phyloP scores from a whole-genome alignment of 1,139 yeast species.

The Trichomonascaceae sp. region DNA sequence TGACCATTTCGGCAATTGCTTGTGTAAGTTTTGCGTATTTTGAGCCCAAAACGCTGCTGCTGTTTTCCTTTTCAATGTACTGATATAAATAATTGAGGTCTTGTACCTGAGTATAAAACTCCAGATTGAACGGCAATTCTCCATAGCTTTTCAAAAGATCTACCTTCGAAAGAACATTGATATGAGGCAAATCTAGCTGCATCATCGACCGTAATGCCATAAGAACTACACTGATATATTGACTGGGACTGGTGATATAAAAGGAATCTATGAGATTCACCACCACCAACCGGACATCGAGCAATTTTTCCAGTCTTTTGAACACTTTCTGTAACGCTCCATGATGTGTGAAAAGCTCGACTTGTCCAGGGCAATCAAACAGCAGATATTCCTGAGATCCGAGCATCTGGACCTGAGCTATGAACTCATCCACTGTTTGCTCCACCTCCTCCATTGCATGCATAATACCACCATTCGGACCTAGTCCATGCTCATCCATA shows the following conservation, averaged over 20 bases:
- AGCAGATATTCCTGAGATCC: constrained; percentile 64
- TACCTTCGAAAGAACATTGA: constrained; percentile 85
- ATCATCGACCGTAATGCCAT: constrained; percentile 88
- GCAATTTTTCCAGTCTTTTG: constrained; percentile 56
- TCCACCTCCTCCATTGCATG: constrained; percentile 69
- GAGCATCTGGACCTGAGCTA: constrained; percentile 51
- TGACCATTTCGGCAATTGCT: constrained; percentile 74
- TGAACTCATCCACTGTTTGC: constrained; percentile 51
- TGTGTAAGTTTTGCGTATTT: constrained; percentile 66
- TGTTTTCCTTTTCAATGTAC: constrained; percentile 56
- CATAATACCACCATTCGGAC: constrained; percentile 95
- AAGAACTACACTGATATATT: constrained; percentile 77
- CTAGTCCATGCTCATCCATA: constrained; percentile 74
- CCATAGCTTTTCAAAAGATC: constrained; percentile 72
- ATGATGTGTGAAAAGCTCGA: constrained; percentile 89
- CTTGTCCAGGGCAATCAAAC: constrained; percentile 98
- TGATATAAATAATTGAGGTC: constrained; percentile 69
- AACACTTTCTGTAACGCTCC: constrained; percentile 74
- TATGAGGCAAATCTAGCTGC: constrained; percentile 85
- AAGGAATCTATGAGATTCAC: constrained; percentile 84
- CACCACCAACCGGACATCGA: constrained; percentile 73
- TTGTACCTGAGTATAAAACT: constrained; percentile 88
- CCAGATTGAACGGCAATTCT: constrained; percentile 55
- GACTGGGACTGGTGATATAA: constrained; percentile 80
- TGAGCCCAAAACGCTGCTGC: constrained; percentile 52